These are phyloP conservation scores for Cladorrhinum sp. DNA, from an alignment of 2,329 filamentous ascomycete genomes.

Conservation along the genomic window DNA sequence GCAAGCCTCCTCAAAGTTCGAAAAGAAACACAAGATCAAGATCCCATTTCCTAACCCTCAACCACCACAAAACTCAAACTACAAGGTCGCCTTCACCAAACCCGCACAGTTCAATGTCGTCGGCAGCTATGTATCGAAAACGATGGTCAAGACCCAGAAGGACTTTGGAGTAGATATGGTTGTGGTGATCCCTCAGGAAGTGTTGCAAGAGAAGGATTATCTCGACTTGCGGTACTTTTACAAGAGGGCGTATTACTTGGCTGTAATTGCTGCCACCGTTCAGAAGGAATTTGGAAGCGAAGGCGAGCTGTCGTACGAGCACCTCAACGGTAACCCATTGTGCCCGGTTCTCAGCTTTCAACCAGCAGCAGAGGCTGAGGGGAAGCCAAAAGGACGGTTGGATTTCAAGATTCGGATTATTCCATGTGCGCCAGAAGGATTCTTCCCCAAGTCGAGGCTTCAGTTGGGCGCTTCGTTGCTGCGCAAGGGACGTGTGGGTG, in stretches of 20 bases:
- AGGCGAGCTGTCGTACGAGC: constrained; percentile 61
- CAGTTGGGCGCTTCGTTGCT: constrained; percentile 68
- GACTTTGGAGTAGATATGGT: constrained; percentile 72
- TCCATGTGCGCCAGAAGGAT: constrained; percentile 64
- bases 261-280: constrained; percentile 71
- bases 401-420: constrained; percentile 70
- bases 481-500: constrained; percentile 49
- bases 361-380: constrained; percentile 31
- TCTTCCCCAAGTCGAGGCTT: constrained; percentile 72
- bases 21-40: constrained; percentile 64
- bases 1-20: constrained; percentile 65
- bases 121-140: constrained; percentile 79
- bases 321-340: constrained; percentile 70
- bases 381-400: constrained; percentile 32
- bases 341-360: constrained; percentile 62
- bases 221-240: constrained; percentile 92
- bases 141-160: constrained; percentile 63
- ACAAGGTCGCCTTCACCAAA: constrained; percentile 74
- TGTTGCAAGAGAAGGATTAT: constrained; percentile 95
- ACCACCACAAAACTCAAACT: constrained; percentile 72
- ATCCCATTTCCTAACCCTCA: constrained; percentile 83
- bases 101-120: constrained; percentile 81
- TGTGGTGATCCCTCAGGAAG: constrained; percentile 72
- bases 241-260: constrained; percentile 87
- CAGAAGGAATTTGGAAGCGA: constrained; percentile 52